phyloP scores from a whole-genome alignment of 2,329 filamentous ascomycete species.

The Lithohypha guttulata region DNA sequence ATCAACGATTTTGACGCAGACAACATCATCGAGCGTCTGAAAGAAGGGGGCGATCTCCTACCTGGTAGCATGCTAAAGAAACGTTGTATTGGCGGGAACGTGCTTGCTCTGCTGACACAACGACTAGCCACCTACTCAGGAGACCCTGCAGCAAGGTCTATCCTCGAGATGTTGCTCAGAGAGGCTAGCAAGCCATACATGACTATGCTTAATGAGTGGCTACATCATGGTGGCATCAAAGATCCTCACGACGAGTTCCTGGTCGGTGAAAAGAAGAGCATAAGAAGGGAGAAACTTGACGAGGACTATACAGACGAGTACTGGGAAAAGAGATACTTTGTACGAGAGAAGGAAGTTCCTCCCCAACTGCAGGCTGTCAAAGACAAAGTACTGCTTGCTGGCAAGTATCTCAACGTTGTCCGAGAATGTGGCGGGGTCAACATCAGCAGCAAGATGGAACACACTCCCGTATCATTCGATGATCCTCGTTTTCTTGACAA shows the following conservation, averaged over 20 bases:
- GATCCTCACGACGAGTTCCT: conserved; percentile 91
- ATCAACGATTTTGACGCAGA: conserved; percentile 73
- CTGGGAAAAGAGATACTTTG: conserved; percentile 95
- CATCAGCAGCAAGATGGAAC: conserved; percentile 68
- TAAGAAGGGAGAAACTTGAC: conserved; percentile 78
- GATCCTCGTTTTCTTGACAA: conserved; percentile 89
- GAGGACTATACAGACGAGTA: conserved; percentile 98
- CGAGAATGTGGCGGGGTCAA: conserved; percentile 94
- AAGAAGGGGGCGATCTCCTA: conserved; percentile 72
- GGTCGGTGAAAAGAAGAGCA: conserved; percentile 91
- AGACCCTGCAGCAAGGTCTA: conserved; percentile 72
- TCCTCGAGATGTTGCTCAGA: conserved; percentile 71
- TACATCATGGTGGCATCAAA: conserved; percentile 89
- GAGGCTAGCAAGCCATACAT: conserved; percentile 93
- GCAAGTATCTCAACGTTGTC: conserved; percentile 96
- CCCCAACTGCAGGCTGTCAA: conserved; percentile 84
- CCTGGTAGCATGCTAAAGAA: conserved; percentile 77
- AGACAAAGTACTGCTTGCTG: conserved; percentile 86
- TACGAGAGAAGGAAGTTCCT: conserved; percentile 81
- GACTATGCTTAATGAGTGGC: conserved; percentile 96
- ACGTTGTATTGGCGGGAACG: conserved; percentile 90
- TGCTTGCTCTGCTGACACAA: conserved; percentile 77
- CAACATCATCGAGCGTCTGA: conserved; percentile 80
- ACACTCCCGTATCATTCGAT: conserved; percentile 87
- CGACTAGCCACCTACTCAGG: conserved; percentile 83